A percentile compares a stretch with the other conserved stretches of the same genome.
phyloP scores from a whole-genome alignment of 768 basidiomycete species.

The Boletales sp. region DNA sequence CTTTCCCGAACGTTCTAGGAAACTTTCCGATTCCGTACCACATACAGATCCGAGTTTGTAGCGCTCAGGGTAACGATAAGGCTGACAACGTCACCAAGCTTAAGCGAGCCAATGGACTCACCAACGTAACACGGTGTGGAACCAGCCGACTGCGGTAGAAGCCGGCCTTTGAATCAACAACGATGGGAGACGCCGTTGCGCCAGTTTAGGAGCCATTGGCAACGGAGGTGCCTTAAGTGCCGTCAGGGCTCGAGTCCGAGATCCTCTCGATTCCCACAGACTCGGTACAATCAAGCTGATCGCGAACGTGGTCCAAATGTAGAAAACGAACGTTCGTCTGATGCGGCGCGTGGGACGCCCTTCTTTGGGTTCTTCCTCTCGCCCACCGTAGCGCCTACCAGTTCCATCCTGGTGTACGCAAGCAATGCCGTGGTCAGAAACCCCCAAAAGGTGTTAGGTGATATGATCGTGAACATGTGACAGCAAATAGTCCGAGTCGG shows the following conservation, averaged over 20 bases:
- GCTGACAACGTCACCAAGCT: conserved; percentile 20
- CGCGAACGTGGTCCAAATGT: conserved; percentile 67
- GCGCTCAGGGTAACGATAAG: conserved; percentile 65
- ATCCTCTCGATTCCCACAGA: conserved; percentile 38
- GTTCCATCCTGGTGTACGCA: conserved; percentile 72
- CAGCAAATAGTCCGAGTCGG: conserved; percentile 51
- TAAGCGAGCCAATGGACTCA: too few relatives aligned
- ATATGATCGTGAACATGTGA: conserved; percentile 46
- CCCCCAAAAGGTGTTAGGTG: conserved; percentile 57
- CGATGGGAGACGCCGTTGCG: too few relatives aligned
- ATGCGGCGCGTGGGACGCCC: conserved; percentile 64
- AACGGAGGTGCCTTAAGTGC: conserved; percentile 21
- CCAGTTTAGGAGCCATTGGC: conserved; percentile 27
- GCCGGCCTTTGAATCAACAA: too few relatives aligned
- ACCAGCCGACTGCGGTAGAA: too few relatives aligned
- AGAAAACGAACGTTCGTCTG: conserved; percentile 63
- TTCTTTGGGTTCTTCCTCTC: conserved; percentile 69
- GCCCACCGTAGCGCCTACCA: conserved; percentile 62
- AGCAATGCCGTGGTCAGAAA: conserved; percentile 67
- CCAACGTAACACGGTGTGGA: too few relatives aligned
- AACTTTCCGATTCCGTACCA: conserved; percentile 50
- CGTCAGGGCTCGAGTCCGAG: background rate
- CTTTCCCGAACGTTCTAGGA: too few relatives aligned
- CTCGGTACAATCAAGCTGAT: conserved; percentile 70
- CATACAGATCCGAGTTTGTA: conserved; percentile 59